Evolutionary conservation across 495 filamentous ascomycete species (phyloP).

Genomic region (Neurospora sp.): DNA sequence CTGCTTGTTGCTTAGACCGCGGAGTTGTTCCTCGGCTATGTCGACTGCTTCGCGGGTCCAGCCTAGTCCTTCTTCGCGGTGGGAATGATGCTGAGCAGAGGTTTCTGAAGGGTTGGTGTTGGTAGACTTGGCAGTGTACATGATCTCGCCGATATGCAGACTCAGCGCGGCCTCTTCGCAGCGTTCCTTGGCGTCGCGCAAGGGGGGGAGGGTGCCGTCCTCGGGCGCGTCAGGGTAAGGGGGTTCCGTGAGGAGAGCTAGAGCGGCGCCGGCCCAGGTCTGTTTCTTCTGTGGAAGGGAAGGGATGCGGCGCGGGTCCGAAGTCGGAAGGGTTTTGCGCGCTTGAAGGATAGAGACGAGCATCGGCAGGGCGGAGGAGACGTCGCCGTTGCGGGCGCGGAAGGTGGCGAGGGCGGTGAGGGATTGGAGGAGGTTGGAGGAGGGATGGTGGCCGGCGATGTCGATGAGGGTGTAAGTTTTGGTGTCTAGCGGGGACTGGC

Average conservation of each 20-base stretch:
- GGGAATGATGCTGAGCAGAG: conserved; percentile 26
- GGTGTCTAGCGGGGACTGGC: conserved; percentile 41
- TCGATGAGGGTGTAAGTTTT: conserved; percentile 49
- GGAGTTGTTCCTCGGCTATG: conserved; percentile 42
- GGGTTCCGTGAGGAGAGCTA: conserved; percentile 34
- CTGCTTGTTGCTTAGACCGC: conserved; percentile 14
- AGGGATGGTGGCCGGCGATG: conserved; percentile 35
- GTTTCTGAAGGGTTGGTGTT: neutral
- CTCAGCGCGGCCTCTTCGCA: conserved; percentile 82
- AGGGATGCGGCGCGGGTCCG: neutral
- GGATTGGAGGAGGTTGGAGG: conserved; percentile 61
- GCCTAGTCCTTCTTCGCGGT: conserved; percentile 55
- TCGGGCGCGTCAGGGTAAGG: conserved; percentile 55
- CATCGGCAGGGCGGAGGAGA: conserved; percentile 64
- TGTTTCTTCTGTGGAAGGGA: neutral
- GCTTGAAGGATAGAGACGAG: conserved; percentile 77
- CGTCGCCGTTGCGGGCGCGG: conserved; percentile 54
- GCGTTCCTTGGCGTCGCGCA: conserved; percentile 46
- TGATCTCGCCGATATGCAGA: conserved; percentile 87
- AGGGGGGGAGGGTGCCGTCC: conserved; percentile 54
- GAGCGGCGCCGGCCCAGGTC: conserved; percentile 1
- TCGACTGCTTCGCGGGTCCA: conserved; percentile 84
- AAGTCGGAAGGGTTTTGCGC: conserved; percentile 35
- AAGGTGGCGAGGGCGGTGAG: conserved; percentile 70
- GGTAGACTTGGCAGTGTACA: conserved; percentile 40